A percentile compares a stretch with the other conserved stretches of the same genome.
Evolutionary conservation across 2,329 filamentous ascomycete species (phyloP).

Genomic region (Stachybotrys chlorohalonatus): DNA sequence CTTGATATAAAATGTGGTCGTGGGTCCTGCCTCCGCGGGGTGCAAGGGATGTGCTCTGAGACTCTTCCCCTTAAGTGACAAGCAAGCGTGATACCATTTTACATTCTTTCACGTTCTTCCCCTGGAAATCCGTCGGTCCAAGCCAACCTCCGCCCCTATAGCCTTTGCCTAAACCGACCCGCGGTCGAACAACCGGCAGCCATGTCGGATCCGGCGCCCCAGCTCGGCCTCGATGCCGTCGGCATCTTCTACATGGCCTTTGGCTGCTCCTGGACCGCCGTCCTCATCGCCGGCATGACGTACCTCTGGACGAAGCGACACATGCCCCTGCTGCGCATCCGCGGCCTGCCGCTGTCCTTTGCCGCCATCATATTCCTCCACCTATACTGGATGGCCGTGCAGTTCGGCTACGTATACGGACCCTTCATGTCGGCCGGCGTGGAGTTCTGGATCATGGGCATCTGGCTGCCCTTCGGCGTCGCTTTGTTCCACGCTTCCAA

Average conservation of each 20-base stretch:
- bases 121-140: too few species aligned
- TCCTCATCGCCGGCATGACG: conserved; percentile 20
- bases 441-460: conserved; percentile 58
- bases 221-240: not conserved
- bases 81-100: too few species aligned
- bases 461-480: conserved; percentile 54
- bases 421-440: conserved; percentile 33
- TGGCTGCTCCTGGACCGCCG: not conserved
- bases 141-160: too few species aligned
- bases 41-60: not conserved
- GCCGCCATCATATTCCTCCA: conserved; percentile 28
- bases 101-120: not conserved
- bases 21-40: not conserved
- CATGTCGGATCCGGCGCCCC: not conserved
- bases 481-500: conserved; percentile 58
- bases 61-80: not conserved
- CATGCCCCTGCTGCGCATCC: conserved; percentile 27
- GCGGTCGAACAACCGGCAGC: not conserved
- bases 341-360: conserved; percentile 29
- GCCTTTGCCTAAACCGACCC: too few species aligned
- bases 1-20: not conserved
- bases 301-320: conserved; percentile 26
- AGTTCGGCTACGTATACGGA: conserved; percentile 26
- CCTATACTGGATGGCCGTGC: conserved; percentile 29
- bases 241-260: not conserved